Percentiles rank a stretch among this genome's conserved stretches.
phyloP scores from a whole-genome alignment of 352 stramenopile genomes.

The Pythium grandisporangium region DNA sequence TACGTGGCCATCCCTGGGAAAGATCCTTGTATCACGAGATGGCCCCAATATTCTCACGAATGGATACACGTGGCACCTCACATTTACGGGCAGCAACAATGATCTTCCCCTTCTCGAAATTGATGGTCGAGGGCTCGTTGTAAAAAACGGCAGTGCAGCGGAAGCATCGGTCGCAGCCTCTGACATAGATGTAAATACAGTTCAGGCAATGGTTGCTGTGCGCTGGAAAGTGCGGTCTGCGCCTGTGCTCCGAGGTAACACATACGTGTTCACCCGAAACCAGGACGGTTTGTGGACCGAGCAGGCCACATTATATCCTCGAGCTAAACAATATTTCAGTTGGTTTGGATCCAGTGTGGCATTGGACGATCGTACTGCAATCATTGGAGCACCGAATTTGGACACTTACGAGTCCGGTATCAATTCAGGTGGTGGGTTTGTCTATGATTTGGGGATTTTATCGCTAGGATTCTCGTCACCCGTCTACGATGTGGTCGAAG shows the following conservation, averaged over 20 bases:
- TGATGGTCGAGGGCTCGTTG: slow-evolving; percentile 18
- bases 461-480: slow-evolving; percentile 63
- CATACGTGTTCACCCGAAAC: slow-evolving; percentile 58
- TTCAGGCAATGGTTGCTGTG: slow-evolving; percentile 9
- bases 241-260: slow-evolving; percentile 50
- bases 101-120: slow-evolving; percentile 52
- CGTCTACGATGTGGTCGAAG: slow-evolving; percentile 84
- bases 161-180: too few species aligned
- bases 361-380: slow-evolving; percentile 71
- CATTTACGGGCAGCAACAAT: slow-evolving; percentile 44
- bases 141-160: slow-evolving; percentile 3
- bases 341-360: slow-evolving; percentile 83
- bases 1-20: slow-evolving; percentile 56
- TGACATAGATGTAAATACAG: too few species aligned
- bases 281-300: slow-evolving; percentile 69
- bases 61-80: slow-evolving; percentile 82
- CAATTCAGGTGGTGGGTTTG: slow-evolving; percentile 89
- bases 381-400: slow-evolving; percentile 89
- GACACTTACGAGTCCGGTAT: slow-evolving; percentile 84
- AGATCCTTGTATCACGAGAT: slow-evolving; percentile 58
- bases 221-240: slow-evolving; percentile 37
- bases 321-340: slow-evolving; percentile 85
- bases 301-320: slow-evolving; percentile 88
- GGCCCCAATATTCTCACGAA: slow-evolving; percentile 28
- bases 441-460: slow-evolving; percentile 89